Base-by-base conservation (phyloP, 495 filamentous ascomycete genomes). In the Apiosordaria backusii region DNA sequence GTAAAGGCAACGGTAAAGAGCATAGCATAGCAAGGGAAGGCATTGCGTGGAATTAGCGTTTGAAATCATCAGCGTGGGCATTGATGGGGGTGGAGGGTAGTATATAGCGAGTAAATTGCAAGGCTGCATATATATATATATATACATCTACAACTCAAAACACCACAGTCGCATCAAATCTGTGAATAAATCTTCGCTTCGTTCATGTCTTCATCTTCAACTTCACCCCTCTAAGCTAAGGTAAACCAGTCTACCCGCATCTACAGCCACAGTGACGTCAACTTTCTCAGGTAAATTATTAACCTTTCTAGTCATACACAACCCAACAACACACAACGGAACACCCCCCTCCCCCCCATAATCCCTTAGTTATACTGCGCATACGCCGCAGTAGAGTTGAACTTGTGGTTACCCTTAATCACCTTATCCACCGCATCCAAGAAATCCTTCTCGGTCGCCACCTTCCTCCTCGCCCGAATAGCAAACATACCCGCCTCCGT, bases 401-500 rank as follows among this genome's bases (percentile, higher is more conserved):
- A 99, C 85, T 99, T 99, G 76, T 97, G 82, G 78, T 97, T 97
- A 66, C 92, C 93, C 87, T 97, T 97, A 81, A 99, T 99, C 63
- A 99, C 95, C 87, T 99, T 99, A 82, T 99, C 95, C 66, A 99
- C 95, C 18, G 94, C 93, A 21, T 90, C 90, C 77, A 99, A 84
- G 81, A 99, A 99, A 83, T 99, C 95, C 87, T 99, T 99, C 88
- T 99, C 95, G 22, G 93, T 94, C 4, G 95, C 94, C 13, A 99
- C 93, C 91, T 99, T 99, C 76, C 95, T 88, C 77, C 95, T 84
- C 50, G 96, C 95, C 61, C 95, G 88, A 72, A 99, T 98, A 55
- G 95, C 96, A 77, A 96, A 99, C 96, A 99, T 98, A 68, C 95
- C 95, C 10, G 95, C 95, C 83, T 99, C 95, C n/a, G 95, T 99